Evolutionary conservation across 495 filamentous ascomycete genomes (phyloP).

Genomic region (Platismatia glauca): DNA sequence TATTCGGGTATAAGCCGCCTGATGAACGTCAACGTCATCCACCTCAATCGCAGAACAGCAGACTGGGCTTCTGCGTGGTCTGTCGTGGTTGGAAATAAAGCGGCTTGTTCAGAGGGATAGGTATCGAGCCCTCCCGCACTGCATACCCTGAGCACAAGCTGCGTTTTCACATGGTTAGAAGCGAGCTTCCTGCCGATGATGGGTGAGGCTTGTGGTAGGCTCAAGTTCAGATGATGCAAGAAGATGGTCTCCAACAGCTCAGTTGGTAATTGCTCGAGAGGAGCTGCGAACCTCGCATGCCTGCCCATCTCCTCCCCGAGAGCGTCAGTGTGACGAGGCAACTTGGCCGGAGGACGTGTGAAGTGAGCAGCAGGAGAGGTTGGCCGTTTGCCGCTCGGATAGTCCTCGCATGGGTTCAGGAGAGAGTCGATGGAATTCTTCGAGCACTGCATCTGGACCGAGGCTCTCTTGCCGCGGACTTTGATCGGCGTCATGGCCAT

Average conservation of each 20-base stretch:
- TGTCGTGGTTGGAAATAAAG: background rate
- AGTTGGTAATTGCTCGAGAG: conserved; percentile 42
- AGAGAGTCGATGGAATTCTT: conserved; percentile 17
- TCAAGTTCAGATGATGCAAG: conserved; percentile 40
- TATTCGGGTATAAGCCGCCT: conserved; percentile 8
- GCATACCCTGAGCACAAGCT: conserved; percentile 9
- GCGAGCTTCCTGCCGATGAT: conserved; percentile 33
- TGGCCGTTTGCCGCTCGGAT: conserved; percentile 3
- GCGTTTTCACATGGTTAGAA: conserved; percentile 12
- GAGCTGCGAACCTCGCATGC: conserved; percentile 18
- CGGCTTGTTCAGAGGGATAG: background rate
- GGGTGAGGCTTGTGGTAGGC: conserved; percentile 38
- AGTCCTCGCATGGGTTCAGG: conserved; percentile 2
- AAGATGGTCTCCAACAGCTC: conserved; percentile 49
- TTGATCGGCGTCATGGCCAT: conserved; percentile 20
- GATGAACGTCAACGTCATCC: conserved; percentile 12
- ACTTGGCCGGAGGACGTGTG: background rate
- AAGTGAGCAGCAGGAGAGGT: background rate
- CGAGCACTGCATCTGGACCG: conserved; percentile 13
- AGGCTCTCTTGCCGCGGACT: conserved; percentile 21
- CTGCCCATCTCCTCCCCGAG: background rate
- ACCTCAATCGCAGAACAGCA: conserved; percentile 15
- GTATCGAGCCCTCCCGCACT: background rate
- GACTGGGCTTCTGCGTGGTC: conserved; percentile 12
- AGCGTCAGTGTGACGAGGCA: background rate